Conservation (phyloP, 2,329 filamentous ascomycete genomes). For the Exutisphaerella laricina region DNA sequence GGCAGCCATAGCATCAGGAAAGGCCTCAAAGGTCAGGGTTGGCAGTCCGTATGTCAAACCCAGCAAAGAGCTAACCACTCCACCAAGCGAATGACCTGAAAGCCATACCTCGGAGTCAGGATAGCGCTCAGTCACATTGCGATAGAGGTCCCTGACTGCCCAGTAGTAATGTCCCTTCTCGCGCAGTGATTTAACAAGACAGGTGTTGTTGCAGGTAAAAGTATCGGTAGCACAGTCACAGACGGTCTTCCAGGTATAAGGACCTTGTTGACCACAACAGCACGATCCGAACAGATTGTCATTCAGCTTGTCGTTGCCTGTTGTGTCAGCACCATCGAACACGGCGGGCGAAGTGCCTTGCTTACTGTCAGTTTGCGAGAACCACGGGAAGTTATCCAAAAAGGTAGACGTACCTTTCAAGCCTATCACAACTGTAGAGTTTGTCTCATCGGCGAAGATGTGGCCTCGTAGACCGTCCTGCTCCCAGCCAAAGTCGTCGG, state of each 20-base stretch:
- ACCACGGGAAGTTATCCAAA: conserved; percentile 7
- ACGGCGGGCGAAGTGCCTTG: conserved; percentile 57
- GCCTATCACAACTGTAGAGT: conserved; percentile 83
- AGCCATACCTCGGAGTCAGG: conserved; percentile 82
- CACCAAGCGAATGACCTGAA: conserved; percentile 86
- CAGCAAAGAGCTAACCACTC: conserved; percentile 79
- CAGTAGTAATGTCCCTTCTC: conserved; percentile 89
- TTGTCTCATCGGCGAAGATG: conserved; percentile 79
- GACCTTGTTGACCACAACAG: conserved; percentile 90
- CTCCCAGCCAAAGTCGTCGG: conserved; percentile 88
- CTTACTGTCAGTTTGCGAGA: conserved; percentile 3
- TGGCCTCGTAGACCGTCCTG: conserved; percentile 83
- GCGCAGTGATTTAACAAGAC: conserved; percentile 66
- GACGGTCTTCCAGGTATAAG: conserved; percentile 83
- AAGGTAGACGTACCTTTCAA: conserved; percentile 61
- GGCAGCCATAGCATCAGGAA: conserved; percentile 83
- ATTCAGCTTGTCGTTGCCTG: conserved; percentile 94
- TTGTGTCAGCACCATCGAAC: conserved; percentile 95
- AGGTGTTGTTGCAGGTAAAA: conserved; percentile 89
- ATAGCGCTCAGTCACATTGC: conserved; percentile 86
- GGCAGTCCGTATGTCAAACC: conserved; percentile 88
- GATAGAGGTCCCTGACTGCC: conserved; percentile 80
- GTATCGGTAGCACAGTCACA: conserved; percentile 87
- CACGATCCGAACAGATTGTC: conserved; percentile 98
- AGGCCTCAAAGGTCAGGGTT: conserved; percentile 86